These are phyloP conservation scores for Tetracladium marchalianum DNA, from an alignment of 495 filamentous ascomycete species.

Conservation along the genomic window DNA sequence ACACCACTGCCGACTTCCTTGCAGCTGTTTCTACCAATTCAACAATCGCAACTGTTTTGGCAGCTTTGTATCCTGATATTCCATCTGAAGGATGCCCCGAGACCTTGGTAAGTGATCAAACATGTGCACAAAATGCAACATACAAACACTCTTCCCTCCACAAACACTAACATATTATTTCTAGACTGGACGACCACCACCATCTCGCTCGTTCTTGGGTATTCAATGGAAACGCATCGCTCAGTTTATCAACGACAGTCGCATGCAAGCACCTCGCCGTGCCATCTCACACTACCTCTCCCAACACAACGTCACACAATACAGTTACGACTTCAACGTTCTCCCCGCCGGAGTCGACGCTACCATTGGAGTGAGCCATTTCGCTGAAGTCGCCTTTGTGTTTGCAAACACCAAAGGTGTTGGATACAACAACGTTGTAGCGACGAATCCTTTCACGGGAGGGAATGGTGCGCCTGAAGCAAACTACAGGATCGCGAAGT, in stretches of 20 bases:
- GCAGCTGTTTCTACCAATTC: not conserved
- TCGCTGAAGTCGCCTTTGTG: constrained; percentile 40
- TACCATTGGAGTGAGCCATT: constrained; percentile 29
- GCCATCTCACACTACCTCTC: constrained; percentile 30
- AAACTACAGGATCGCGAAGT: constrained; percentile 24
- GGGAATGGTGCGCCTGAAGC: constrained; percentile 3
- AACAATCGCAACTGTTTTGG: not conserved
- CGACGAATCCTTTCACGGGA: constrained; percentile 27
- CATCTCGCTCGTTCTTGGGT: not conserved
- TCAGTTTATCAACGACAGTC: constrained; percentile 26
- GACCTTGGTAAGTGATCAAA: not conserved
- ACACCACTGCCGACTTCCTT: constrained; percentile 33
- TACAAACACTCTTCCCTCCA: too few relatives aligned
- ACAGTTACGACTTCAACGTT: constrained; percentile 38
- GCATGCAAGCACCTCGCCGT: constrained; percentile 28
- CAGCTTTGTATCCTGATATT: constrained; percentile 11
- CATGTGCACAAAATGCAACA: too few relatives aligned
- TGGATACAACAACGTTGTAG: constrained; percentile 21
- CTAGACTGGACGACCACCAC: constrained; percentile 1
- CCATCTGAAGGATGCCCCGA: constrained; percentile 9
- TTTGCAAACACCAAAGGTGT: constrained; percentile 31
- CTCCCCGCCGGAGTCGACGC: constrained; percentile 17
- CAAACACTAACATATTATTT: too few relatives aligned
- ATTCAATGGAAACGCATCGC: constrained; percentile 22
- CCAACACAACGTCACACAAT: constrained; percentile 21